Evolutionary conservation across 345 rosid species (phyloP).

Genomic region (Durio zibethinus): DNA sequence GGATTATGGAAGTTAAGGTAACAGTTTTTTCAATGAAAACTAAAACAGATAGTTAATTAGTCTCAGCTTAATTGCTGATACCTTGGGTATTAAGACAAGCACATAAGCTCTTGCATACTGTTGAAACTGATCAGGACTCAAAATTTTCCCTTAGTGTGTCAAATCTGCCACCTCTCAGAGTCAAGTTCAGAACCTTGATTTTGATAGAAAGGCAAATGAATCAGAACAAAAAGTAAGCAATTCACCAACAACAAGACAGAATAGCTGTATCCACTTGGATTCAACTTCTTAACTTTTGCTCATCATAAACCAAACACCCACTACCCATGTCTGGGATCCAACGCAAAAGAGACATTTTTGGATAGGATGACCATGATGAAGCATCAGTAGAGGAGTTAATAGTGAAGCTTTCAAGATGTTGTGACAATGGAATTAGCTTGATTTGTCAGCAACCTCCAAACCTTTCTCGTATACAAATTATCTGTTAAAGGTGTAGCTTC

Average conservation of each 20-base stretch:
- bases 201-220: constrained; percentile 79
- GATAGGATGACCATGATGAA: constrained; percentile 28
- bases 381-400: constrained; percentile 28
- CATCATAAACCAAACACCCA: constrained; percentile 58
- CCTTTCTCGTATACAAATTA: constrained; percentile 38
- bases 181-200: constrained; percentile 48
- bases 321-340: constrained; percentile 61
- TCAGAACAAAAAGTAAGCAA: constrained; percentile 68
- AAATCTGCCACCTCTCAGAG: constrained; percentile 30
- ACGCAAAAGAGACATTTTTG: constrained; percentile 25
- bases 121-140: constrained; percentile 6
- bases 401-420: constrained; percentile 26
- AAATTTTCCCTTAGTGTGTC: constrained; percentile 21
- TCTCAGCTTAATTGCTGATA: too few relatives aligned
- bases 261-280: constrained; percentile 62
- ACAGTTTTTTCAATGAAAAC: too few relatives aligned
- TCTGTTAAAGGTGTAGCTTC: constrained; percentile 28
- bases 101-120: not conserved
- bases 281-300: constrained; percentile 62
- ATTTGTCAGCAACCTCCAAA: constrained; percentile 46
- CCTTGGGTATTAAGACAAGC: not conserved
- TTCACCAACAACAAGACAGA: constrained; percentile 45
- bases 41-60: not conserved
- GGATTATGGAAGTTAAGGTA: not conserved
- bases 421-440: constrained; percentile 34